phyloP scores from a whole-genome alignment of 176 grass and related monocot genomes.

The Tillandsia leiboldiana region DNA sequence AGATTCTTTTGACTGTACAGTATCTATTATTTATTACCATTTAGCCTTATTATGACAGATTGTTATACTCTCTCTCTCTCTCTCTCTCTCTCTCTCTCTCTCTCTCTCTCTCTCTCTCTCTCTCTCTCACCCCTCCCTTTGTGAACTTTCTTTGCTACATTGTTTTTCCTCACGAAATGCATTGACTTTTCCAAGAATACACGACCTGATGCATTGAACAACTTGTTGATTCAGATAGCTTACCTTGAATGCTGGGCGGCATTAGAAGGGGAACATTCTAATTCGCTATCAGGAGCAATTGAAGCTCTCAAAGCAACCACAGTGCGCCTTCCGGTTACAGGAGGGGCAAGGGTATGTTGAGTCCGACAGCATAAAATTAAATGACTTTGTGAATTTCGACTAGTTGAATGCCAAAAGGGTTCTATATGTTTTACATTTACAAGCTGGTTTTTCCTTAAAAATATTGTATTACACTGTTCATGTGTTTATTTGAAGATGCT shows the following conservation, averaged over 20 bases:
- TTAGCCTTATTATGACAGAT: no score
- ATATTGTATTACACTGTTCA: constrained; percentile 2
- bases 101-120: no score
- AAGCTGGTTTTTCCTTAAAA: neutral
- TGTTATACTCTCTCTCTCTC: no score
- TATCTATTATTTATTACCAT: no score
- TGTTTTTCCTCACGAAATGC: neutral
- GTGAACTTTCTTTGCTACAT: no score
- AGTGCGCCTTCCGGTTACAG: constrained; percentile 83
- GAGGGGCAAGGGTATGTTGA: constrained; percentile 57
- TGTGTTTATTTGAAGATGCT: constrained; percentile 20
- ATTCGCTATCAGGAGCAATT: constrained; percentile 53
- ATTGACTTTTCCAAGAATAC: neutral
- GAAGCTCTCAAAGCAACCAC: constrained; percentile 89
- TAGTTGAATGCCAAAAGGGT: neutral
- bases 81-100: no score
- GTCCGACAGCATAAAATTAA: no score
- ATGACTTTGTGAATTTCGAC: neutral
- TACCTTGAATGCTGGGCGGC: constrained; percentile 58
- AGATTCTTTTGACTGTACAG: no score
- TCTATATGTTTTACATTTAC: neutral
- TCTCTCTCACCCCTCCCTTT: no score
- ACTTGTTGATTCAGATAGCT: constrained; percentile 44
- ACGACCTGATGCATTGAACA: neutral
- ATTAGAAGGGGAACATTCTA: constrained; percentile 51